Evolutionary conservation across 2,329 filamentous ascomycete genomes (phyloP).

Genomic region (Cladosporium sp.): DNA sequence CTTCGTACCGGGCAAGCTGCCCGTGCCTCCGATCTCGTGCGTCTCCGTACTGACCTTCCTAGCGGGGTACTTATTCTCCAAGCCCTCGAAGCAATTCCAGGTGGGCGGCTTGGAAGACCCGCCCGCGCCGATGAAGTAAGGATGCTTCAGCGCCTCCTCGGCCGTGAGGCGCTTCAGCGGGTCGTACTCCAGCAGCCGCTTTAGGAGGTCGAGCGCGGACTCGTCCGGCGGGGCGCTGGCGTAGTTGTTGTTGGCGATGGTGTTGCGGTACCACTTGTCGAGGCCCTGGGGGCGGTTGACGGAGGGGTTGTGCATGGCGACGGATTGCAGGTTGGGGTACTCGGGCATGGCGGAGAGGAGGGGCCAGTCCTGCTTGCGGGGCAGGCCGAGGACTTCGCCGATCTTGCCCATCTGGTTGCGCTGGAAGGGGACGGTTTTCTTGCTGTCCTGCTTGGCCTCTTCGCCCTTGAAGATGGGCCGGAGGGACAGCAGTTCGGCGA

Average conservation of each 20-base stretch:
- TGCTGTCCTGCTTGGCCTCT: conserved; percentile 97
- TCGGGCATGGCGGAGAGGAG: conserved; percentile 82
- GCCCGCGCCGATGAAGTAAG: conserved; percentile 64
- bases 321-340: conserved; percentile 47
- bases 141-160: conserved; percentile 73
- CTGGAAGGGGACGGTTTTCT: conserved; percentile 96
- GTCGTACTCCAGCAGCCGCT: conserved; percentile 86
- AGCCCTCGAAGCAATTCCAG: conserved; percentile 84
- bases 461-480: conserved; percentile 98
- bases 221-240: conserved; percentile 56
- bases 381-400: conserved; percentile 90
- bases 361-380: conserved; percentile 85
- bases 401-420: conserved; percentile 99
- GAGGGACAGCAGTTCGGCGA: conserved; percentile 85
- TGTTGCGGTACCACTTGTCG: conserved; percentile 61
- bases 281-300: conserved; percentile 55
- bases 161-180: conserved; percentile 84
- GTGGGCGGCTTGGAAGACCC: conserved; percentile 48
- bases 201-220: conserved; percentile 64
- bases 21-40: conserved; percentile 86
- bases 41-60: conserved; percentile 90
- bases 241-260: conserved; percentile 46
- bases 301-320: conserved; percentile 42
- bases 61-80: conserved; percentile 84
- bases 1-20: conserved; percentile 76